A percentile compares a stretch with the other conserved stretches of the same genome.
Evolutionary conservation across 2,329 filamentous ascomycete genomes (phyloP).

Genomic region (Epichloe hybrida): DNA sequence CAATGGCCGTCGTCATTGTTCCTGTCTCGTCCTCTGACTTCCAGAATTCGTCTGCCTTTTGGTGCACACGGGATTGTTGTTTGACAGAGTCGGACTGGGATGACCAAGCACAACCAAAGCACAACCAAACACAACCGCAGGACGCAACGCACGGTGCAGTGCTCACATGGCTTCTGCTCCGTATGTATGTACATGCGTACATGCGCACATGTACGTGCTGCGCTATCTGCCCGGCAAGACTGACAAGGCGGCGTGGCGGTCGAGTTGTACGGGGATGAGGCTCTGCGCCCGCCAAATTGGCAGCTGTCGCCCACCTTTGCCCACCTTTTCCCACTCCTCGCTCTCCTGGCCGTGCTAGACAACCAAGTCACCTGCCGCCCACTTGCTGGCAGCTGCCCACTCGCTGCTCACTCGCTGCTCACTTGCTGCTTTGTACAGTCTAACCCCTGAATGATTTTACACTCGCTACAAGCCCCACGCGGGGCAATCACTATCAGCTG

Average conservation of each 20-base stretch:
- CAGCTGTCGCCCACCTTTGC: not conserved
- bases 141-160: not conserved
- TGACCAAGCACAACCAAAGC: not conserved
- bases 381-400: not conserved
- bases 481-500: too few relatives aligned
- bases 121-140: not conserved
- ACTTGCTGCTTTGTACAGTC: not conserved
- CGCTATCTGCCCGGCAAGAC: not conserved
- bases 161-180: not conserved
- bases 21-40: not conserved
- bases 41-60: not conserved
- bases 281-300: slow-evolving; percentile 1
- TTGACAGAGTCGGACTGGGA: not conserved
- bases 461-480: too few relatives aligned
- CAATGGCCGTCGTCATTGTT: slow-evolving; percentile 1
- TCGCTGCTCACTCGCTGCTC: too few relatives aligned
- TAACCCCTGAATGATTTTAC: too few relatives aligned
- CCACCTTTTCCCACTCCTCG: not conserved
- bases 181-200: not conserved
- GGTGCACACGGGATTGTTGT: not conserved
- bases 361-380: too few relatives aligned
- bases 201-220: not conserved
- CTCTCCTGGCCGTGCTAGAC: too few relatives aligned
- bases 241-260: not conserved
- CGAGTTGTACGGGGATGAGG: not conserved